These are phyloP conservation scores for Monilinia laxa DNA, from an alignment of 2,329 filamentous ascomycete species.

Conservation along the genomic window DNA sequence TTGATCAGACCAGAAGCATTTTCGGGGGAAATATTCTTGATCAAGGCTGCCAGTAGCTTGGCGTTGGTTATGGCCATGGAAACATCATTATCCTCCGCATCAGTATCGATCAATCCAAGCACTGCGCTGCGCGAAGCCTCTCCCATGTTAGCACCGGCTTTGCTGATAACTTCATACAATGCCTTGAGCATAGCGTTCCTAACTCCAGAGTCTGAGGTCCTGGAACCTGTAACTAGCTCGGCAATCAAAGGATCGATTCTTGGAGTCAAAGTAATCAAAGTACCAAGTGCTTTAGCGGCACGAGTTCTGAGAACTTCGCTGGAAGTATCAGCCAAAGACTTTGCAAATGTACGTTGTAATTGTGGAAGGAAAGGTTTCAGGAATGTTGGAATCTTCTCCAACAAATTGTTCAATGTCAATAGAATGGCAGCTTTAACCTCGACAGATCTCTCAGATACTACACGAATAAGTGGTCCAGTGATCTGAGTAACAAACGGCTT, in stretches of 20 bases:
- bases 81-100: constrained; percentile 71
- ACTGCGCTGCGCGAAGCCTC: constrained; percentile 86
- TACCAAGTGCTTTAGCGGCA: constrained; percentile 91
- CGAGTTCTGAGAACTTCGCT: constrained; percentile 85
- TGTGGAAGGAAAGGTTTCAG: constrained; percentile 97
- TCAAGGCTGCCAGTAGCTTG: constrained; percentile 81
- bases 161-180: constrained; percentile 92
- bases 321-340: constrained; percentile 87
- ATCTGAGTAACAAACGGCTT: constrained; percentile 97
- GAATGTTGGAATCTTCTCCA: constrained; percentile 94
- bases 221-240: constrained; percentile 93
- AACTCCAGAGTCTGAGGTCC: constrained; percentile 83
- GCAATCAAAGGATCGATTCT: constrained; percentile 90
- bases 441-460: constrained; percentile 92
- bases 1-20: constrained; percentile 60
- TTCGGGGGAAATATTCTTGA: constrained; percentile 79
- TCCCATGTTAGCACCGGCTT: constrained; percentile 92
- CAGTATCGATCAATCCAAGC: constrained; percentile 81
- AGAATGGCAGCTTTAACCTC: constrained; percentile 96
- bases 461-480: constrained; percentile 94
- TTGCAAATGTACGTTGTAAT: constrained; percentile 93
- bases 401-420: constrained; percentile 86
- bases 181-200: constrained; percentile 96
- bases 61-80: constrained; percentile 87
- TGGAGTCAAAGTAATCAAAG: constrained; percentile 91